A percentile compares a stretch with the other conserved stretches of the same genome.
Conservation (phyloP, 306 rosid genomes). For the Gynostemma pentaphyllum region DNA sequence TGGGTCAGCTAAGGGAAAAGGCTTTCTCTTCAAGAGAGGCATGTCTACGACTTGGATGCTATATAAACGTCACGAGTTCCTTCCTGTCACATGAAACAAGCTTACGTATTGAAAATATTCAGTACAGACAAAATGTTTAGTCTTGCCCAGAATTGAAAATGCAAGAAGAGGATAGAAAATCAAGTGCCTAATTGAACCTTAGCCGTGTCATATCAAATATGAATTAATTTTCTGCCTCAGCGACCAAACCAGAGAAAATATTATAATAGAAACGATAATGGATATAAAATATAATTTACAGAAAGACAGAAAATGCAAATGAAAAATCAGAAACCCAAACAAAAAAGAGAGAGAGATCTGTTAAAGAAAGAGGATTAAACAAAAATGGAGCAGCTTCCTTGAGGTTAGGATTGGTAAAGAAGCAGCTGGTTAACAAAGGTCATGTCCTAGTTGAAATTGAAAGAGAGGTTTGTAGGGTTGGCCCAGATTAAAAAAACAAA, state of each 20-base stretch:
- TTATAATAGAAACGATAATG: not conserved
- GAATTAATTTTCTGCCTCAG: not conserved
- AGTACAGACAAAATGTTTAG: not conserved
- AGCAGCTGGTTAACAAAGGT: not conserved
- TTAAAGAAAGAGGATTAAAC: not conserved
- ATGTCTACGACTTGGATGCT: conserved; percentile 20
- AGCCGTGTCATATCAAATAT: not conserved
- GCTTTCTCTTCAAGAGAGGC: conserved; percentile 77
- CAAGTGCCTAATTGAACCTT: not conserved
- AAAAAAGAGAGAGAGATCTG: not conserved
- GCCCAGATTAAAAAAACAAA: too few relatives aligned
- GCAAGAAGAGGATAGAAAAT: not conserved
- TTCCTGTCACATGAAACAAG: not conserved
- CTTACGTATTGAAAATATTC: too few relatives aligned
- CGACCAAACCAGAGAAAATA: not conserved
- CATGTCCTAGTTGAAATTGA: too few relatives aligned
- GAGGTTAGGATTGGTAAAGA: not conserved
- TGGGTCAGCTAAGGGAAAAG: conserved; percentile 47
- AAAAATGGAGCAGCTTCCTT: not conserved
- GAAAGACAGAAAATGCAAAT: not conserved
- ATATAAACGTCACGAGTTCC: not conserved
- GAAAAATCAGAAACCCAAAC: not conserved
- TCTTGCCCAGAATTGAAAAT: not conserved
- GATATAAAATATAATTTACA: not conserved
- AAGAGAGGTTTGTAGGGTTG: too few relatives aligned